Percentiles rank a stretch among this genome's conserved stretches.
These are phyloP conservation scores for Xylaria flabelliformis DNA, from an alignment of 495 filamentous ascomycete genomes.

Conservation along the genomic window DNA sequence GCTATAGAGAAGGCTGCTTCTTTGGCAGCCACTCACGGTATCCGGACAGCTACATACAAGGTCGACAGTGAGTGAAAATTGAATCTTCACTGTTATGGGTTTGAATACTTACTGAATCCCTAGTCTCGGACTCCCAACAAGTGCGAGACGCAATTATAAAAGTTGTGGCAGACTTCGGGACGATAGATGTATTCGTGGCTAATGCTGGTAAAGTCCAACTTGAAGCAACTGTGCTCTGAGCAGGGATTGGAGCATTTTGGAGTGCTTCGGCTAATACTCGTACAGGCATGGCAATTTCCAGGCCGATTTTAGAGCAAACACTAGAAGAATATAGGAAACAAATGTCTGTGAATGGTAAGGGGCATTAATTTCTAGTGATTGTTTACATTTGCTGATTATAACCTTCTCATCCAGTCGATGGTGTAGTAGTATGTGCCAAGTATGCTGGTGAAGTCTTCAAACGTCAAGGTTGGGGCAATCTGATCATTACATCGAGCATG, in stretches of 20 bases:
- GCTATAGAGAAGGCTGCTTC: neutral
- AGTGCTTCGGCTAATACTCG: neutral
- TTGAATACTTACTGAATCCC: neutral
- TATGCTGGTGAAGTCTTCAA: neutral
- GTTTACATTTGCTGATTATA: neutral
- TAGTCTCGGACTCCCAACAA: neutral
- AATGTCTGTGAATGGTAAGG: conserved; percentile 46
- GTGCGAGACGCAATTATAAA: neutral
- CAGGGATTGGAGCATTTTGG: neutral
- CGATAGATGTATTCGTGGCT: neutral
- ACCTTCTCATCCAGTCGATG: neutral
- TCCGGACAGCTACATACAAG: neutral
- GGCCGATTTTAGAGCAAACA: conserved; percentile 54
- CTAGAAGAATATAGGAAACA: conserved; percentile 54
- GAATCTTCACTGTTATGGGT: neutral
- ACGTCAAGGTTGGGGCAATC: conserved; percentile 16
- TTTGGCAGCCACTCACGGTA: neutral
- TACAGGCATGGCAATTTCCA: conserved; percentile 57
- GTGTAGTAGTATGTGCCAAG: neutral
- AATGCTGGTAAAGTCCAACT: neutral
- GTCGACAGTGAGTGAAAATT: neutral
- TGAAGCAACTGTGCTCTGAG: neutral
- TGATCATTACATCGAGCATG: conserved; percentile 65
- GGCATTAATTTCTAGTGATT: neutral
- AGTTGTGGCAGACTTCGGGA: neutral